Evolutionary conservation across 2,329 filamentous ascomycete genomes (phyloP), one percentile per base, ranked within the genome.

Genomic region (Emericellopsis atlantica): DNA sequence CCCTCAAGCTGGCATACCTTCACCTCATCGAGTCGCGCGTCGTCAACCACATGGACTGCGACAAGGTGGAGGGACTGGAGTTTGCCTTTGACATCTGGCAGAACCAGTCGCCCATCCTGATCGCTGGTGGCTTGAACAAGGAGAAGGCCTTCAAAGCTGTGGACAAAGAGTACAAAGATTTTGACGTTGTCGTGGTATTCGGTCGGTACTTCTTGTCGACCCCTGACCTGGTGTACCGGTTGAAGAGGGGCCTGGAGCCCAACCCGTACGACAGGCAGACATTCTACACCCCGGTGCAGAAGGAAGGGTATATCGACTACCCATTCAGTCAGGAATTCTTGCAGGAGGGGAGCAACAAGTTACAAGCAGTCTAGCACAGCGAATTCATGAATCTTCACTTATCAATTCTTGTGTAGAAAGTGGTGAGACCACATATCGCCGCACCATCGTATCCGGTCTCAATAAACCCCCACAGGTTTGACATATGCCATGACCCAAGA

Each of bases 1-100:
- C 61, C 9, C 66, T 66, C 0, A 47, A 52, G 4, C 51, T 75
- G n/a, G 66, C 66, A 3, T 76, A 76, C 45, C 65, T 76, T 14
- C 70, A 66, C 55, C 71, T 76, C 36, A 60, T 76, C 37, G 72
- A 76, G 52, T 70, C 71, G 46, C 60, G 66, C 14, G 74, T 63
- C 49, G 71, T 21, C 18, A 21, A 76, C 43, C 70, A 75, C 50
- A 62, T 74, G 32, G 64, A 67, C 46, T 67, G 60, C 24, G 53
- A 59, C 12, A 51, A 57, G 10, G 66, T 73, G 48, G 74, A 74
- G 48, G 63, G 70, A 23, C 51, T 55, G 24, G 69, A 70, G 47
- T 57, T 75, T 4, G 42, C 55, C 22, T 64, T 61, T 6, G 74
- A 69, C 69, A 64, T 64, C 2, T 51, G 74, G 6, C 37, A 53